Evolutionary conservation across 495 filamentous ascomycete species (phyloP).

Genomic region (Xylaria cubensis): DNA sequence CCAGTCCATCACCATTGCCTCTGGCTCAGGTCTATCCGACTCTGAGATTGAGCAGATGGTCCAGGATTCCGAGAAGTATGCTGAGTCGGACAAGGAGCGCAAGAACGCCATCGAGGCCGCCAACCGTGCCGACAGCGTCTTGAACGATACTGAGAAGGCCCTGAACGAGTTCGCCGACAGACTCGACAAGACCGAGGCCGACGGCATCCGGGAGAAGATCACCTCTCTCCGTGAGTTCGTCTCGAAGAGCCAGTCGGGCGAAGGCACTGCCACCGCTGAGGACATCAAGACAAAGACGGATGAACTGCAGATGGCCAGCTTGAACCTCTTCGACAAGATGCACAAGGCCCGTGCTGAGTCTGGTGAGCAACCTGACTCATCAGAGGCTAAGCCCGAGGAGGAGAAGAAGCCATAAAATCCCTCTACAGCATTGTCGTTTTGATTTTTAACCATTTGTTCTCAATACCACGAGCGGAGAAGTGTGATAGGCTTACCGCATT

Average conservation of each 20-base stretch:
- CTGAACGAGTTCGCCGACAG: slow-evolving; percentile 94
- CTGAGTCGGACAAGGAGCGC: slow-evolving; percentile 94
- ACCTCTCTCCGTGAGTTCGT: slow-evolving; percentile 85
- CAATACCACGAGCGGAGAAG: slow-evolving; percentile 42
- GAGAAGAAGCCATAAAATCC: slow-evolving; percentile 57
- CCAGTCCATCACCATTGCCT: slow-evolving; percentile 98
- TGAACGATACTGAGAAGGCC: slow-evolving; percentile 98
- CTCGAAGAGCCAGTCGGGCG: slow-evolving; percentile 91
- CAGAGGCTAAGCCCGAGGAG: slow-evolving; percentile 86
- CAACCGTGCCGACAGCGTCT: slow-evolving; percentile 94
- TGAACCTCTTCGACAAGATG: slow-evolving; percentile 99
- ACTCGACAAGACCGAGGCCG: slow-evolving; percentile 95
- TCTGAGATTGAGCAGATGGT: slow-evolving; percentile 96
- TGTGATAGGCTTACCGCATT: slow-evolving; percentile 39
- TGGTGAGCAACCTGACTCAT: slow-evolving; percentile 52
- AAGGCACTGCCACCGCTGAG: slow-evolving; percentile 80
- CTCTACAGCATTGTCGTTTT: slow-evolving; percentile 31
- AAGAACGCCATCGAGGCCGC: slow-evolving; percentile 92
- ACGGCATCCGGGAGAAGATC: slow-evolving; percentile 94
- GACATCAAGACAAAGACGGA: slow-evolving; percentile 98
- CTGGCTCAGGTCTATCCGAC: slow-evolving; percentile 96
- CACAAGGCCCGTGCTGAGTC: slow-evolving; percentile 87
- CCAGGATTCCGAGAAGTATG: slow-evolving; percentile 95
- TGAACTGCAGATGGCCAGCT: slow-evolving; percentile 91
- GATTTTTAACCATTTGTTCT: slow-evolving; percentile 31